A percentile compares a stretch with the other conserved stretches of the same genome.
Conservation (phyloP, 129 eudicot genomes). For the Gnaphalium uliginosum region DNA sequence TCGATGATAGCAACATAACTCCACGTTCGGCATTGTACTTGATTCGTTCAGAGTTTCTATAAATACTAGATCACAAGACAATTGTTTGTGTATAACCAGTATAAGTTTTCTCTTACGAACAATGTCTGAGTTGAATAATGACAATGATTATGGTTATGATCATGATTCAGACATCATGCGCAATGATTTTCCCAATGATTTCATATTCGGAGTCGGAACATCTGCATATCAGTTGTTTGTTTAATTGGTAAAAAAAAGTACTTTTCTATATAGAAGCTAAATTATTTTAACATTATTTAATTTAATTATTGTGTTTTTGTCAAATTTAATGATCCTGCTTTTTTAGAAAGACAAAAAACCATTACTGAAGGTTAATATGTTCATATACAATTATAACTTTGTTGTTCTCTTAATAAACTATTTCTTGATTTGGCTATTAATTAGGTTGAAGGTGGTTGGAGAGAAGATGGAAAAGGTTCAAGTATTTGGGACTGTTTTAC, state of each 20-base stretch:
- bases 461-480: constrained; percentile 5
- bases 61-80: neutral
- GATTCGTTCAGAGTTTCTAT: neutral
- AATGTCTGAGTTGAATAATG: neutral
- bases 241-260: neutral
- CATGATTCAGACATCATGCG: neutral
- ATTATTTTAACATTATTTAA: no score
- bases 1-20: neutral
- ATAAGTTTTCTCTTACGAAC: neutral
- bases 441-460: constrained; percentile 21
- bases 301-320: no score
- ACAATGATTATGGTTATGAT: neutral
- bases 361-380: no score
- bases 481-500: constrained; percentile 10
- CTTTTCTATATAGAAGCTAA: no score
- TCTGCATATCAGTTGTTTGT: constrained; percentile 6
- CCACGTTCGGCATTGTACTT: neutral
- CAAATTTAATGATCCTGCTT: no score
- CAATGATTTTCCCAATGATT: constrained; percentile 1
- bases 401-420: neutral
- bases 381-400: no score
- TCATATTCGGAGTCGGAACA: constrained; percentile 14
- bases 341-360: no score
- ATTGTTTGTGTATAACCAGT: neutral
- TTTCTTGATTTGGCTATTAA: neutral